phyloP scores from a whole-genome alignment of 1,284 basidiomycete genomes.

The Rhodotorula sp. region DNA sequence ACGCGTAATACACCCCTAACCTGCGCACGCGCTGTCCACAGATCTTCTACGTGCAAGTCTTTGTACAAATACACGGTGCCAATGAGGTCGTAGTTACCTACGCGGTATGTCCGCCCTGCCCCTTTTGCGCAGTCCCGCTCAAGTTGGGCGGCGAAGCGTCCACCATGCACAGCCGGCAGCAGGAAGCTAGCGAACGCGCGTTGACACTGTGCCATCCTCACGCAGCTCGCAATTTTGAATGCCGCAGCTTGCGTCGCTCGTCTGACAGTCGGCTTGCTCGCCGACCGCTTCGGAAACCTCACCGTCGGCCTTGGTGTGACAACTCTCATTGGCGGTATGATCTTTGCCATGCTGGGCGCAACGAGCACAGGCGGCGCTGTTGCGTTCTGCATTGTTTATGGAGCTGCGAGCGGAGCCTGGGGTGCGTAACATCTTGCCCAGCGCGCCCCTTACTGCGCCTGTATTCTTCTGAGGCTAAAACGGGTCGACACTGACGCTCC shows the following conservation, averaged over 20 bases:
- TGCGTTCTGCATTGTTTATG: slow-evolving; percentile 34
- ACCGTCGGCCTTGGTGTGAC: slow-evolving; percentile 28
- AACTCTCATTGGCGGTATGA: slow-evolving; percentile 18
- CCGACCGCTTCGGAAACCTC: slow-evolving; percentile 24
- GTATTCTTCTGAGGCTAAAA: background rate
- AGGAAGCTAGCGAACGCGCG: no score
- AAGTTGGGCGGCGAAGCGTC: background rate
- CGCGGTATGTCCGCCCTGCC: background rate
- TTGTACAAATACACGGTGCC: background rate
- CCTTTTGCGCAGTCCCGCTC: background rate
- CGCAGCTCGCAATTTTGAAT: slow-evolving; percentile 22
- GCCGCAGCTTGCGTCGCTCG: slow-evolving; percentile 9
- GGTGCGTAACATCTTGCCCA: background rate
- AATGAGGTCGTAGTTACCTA: background rate
- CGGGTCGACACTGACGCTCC: background rate
- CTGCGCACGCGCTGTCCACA: background rate
- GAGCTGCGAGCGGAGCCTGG: slow-evolving; percentile 25
- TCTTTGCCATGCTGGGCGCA: slow-evolving; percentile 39
- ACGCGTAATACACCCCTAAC: background rate
- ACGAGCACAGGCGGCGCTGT: slow-evolving; percentile 22
- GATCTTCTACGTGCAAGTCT: slow-evolving; percentile 24
- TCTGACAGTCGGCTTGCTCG: background rate
- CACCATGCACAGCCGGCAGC: no score
- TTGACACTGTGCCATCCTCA: background rate
- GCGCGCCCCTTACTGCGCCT: no score